Evolutionary conservation across 2,329 filamentous ascomycete species (phyloP).

Genomic region (Xylariales sp.): DNA sequence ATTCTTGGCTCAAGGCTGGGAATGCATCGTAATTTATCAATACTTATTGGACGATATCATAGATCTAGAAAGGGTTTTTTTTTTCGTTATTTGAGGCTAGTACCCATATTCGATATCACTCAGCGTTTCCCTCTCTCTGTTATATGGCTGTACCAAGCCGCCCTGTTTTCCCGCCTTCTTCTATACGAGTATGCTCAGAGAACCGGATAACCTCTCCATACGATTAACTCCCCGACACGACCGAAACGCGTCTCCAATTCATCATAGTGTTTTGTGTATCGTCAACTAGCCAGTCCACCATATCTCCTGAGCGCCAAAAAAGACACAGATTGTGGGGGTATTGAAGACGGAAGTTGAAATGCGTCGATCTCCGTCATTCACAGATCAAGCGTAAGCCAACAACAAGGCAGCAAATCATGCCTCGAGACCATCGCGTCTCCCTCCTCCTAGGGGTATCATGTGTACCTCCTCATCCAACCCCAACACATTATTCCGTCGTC

Average conservation of each 20-base stretch:
- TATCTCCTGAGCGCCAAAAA: neutral
- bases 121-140: neutral
- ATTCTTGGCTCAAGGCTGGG: neutral
- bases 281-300: neutral
- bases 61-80: too few species aligned
- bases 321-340: conserved; percentile 2
- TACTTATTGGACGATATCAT: too few species aligned
- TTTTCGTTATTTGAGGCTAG: neutral
- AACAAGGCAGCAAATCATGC: neutral
- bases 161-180: neutral
- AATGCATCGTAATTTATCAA: neutral
- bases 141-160: conserved; percentile 1
- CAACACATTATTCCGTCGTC: conserved; percentile 1
- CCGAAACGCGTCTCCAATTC: neutral
- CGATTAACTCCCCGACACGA: conserved; percentile 9
- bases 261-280: conserved; percentile 6
- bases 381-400: neutral
- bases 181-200: neutral
- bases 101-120: neutral
- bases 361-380: neutral
- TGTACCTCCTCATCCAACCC: neutral
- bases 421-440: neutral
- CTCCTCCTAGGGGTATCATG: conserved; percentile 6
- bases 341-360: conserved; percentile 3
- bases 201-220: neutral